Conservation (phyloP, 2,329 filamentous ascomycete species). For the Alternaria gansuensis region DNA sequence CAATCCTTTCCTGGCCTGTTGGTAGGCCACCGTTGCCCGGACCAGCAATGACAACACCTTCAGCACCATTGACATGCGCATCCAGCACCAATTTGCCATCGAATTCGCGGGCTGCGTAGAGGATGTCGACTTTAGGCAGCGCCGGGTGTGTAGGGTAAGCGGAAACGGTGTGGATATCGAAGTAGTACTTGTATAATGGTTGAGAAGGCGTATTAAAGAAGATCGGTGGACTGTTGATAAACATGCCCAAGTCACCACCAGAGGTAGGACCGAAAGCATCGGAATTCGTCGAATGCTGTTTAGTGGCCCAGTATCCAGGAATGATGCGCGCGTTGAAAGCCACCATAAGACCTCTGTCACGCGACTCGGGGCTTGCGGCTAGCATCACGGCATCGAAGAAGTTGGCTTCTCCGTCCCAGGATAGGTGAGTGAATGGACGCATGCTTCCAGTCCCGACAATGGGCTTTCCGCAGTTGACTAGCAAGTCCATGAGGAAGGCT, state of each 20-base stretch:
- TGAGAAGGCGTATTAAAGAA: conserved; percentile 41
- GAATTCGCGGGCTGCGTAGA: conserved; percentile 43
- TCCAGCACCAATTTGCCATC: conserved; percentile 38
- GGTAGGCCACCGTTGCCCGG: conserved; percentile 41
- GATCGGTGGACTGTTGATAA: conserved; percentile 39
- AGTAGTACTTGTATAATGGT: conserved; percentile 34
- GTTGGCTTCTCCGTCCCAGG: conserved; percentile 41
- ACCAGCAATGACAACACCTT: conserved; percentile 40
- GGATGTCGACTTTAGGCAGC: conserved; percentile 43
- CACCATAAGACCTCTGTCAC: conserved; percentile 38
- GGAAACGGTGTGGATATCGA: conserved; percentile 30
- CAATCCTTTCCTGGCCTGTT: conserved; percentile 29
- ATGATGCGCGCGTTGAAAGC: conserved; percentile 44
- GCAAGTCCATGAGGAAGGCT: conserved; percentile 39
- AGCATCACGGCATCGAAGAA: conserved; percentile 43
- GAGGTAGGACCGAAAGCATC: conserved; percentile 40
- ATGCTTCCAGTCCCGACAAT: conserved; percentile 39
- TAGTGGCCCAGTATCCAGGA: conserved; percentile 40
- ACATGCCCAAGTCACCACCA: conserved; percentile 37
- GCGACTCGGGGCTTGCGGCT: conserved; percentile 33
- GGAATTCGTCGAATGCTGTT: conserved; percentile 38
- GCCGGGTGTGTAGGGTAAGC: conserved; percentile 27
- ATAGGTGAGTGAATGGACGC: conserved; percentile 40
- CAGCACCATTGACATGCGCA: conserved; percentile 35
- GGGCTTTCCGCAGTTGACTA: conserved; percentile 42